Base-by-base conservation (phyloP, 768 basidiomycete species). In the Suillus hirtellus region DNA sequence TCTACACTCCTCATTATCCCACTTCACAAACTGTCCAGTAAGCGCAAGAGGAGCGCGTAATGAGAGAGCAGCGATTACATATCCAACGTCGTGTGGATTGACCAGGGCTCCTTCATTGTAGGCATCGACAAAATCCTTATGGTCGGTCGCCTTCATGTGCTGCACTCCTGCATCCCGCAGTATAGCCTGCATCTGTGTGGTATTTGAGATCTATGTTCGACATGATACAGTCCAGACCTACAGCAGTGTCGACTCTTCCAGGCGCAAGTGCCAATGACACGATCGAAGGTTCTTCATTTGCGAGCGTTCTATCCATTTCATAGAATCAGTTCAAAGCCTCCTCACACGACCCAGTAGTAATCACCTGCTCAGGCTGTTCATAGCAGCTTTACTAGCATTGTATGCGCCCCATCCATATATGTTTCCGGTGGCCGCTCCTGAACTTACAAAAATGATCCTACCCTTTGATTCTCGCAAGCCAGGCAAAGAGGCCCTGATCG, bases 291-390 rank as follows among this genome's bases (percentile, higher is more conserved):
- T 97, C 95, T 73, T 97, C 96, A 68, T 84, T 84, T 19, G 88
- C 91, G 21, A 96, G 78, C 0, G 94, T 96, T 74, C 95, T 94
- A 56, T 31, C n/a, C 38, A 55, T 35, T 35, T 54, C 59, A 40
- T 60, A 47, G 52, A 14, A 52, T 37, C 19, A 66, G 73, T 61
- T 42, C 14, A 53, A 40, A 11, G 19, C 37, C n/a, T 40, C 21
- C 27, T 17, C 21, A 35, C 31, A 56, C 46, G 11, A 54, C 62
- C 55, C n/a, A 35, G 66, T 64, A 34, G 37, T 17, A 31, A 14
- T 46, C 35, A 89, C 92, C 90, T 84, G 77, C 86, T 88, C 49
- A 97, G 78, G 24, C 89, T 90, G 74, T 96, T 97, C 86, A 95
- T 81, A 1, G 93, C 94, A 1, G 96, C 94, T 74, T 98, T 96